Percentiles rank a stretch among this genome's conserved stretches.
These are phyloP conservation scores for Vaccinium vitisidaea DNA, from an alignment of 148 eudicot genomes.

Conservation along the genomic window DNA sequence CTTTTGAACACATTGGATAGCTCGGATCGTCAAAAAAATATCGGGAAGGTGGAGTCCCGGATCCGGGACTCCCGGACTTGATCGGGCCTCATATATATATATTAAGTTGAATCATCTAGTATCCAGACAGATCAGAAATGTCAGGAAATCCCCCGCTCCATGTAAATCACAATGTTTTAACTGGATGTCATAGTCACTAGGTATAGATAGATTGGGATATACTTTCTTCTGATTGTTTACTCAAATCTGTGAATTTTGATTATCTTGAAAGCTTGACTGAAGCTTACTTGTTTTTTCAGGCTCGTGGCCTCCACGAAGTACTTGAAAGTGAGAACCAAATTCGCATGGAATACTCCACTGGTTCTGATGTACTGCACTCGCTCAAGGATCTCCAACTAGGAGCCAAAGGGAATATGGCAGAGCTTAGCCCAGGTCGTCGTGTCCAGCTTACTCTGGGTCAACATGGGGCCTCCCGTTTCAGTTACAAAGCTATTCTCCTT, in stretches of 20 bases:
- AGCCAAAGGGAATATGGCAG: slow-evolving; percentile 62
- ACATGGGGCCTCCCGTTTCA: slow-evolving; percentile 56
- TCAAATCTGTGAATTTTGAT: slow-evolving; percentile 2
- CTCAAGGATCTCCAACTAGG: slow-evolving; percentile 82
- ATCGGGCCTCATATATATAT: no score
- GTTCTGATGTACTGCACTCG: slow-evolving; percentile 54
- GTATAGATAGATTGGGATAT: not conserved
- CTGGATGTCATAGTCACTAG: not conserved
- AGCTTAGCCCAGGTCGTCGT: slow-evolving; percentile 68
- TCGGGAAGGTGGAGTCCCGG: no score
- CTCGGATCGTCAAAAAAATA: no score
- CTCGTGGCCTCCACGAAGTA: slow-evolving; percentile 55
- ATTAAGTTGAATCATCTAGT: not conserved
- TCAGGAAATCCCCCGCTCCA: not conserved
- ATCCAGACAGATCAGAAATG: not conserved
- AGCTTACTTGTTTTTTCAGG: slow-evolving; percentile 40
- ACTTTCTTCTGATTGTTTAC: not conserved
- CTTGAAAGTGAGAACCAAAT: slow-evolving; percentile 68
- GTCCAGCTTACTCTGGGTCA: slow-evolving; percentile 67
- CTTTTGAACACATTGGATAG: no score
- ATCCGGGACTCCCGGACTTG: no score
- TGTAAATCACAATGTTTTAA: not conserved
- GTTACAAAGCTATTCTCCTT: slow-evolving; percentile 76
- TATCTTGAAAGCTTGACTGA: slow-evolving; percentile 3
- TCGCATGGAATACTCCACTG: slow-evolving; percentile 51